Evolutionary conservation across 2,329 filamentous ascomycete genomes (phyloP), one percentile per base, ranked within the genome.

Genomic region (Cordyceps fumosorosea): DNA sequence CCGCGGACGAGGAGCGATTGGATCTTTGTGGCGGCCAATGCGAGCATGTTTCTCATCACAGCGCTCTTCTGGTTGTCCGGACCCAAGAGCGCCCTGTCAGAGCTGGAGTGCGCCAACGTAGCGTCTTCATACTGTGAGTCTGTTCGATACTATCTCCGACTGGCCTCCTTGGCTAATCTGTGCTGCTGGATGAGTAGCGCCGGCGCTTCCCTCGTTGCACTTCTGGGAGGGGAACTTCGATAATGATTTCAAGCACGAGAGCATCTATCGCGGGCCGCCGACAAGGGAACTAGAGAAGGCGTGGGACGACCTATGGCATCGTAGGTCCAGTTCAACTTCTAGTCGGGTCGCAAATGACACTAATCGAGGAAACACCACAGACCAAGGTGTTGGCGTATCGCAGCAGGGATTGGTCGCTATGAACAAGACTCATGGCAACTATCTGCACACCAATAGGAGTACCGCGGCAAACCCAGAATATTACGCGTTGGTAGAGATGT

Each of bases 401-500:
- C 29, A 48, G 14, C 45, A 57, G 16, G 48, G 37, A 5, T 16
- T 53, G 3, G 20, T 24, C 20, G 61, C 54, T 40, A 29, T 63
- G 37, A 59, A 59, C 18, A 63, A 63, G 48, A 53, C 55, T 6
- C 22, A 44, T 2, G 47, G n/a, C 40, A 52, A 53, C 2, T 53
- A 54, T 58, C 37, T 58, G 5, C 34, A 63, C 20, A 54, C 50
- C 11, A 34, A 29, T 10, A 20, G 50, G 7, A 59, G 61, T 26
- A 47, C 47, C 6, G 37, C 61, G 3, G 42, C 47, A 18, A 40
- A 58, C 5, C 61, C 55, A 11, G 50, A 48, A 37, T 65, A 65
- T 16, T 62, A 61, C n/a, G 64, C 53, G 5, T 20, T 65, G 24
- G 44, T 65, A 8, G 64, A 65, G 26, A 60, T 66, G 14, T 66